Evolutionary conservation across 1,139 yeast genomes (phyloP).

Genomic region (Candida frijolesensis): DNA sequence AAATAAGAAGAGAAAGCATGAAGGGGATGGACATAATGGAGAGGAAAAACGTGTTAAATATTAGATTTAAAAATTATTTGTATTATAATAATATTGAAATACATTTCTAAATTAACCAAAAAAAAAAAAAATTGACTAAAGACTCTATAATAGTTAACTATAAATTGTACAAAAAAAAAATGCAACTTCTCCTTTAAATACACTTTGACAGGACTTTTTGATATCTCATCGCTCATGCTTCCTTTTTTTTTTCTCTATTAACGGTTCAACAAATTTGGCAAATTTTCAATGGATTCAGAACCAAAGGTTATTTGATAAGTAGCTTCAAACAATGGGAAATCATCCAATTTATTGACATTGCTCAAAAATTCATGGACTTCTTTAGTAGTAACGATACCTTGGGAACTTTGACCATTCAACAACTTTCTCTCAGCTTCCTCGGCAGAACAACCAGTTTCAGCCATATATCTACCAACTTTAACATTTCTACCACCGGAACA

Average conservation of each 20-base stretch:
- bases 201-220: neutral
- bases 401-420: constrained; percentile 92
- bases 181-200: neutral
- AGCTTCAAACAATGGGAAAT: constrained; percentile 87
- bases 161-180: neutral
- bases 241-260: too few species aligned
- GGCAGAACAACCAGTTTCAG: constrained; percentile 69
- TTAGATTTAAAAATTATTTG: neutral
- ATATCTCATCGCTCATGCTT: too few species aligned
- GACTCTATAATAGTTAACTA: constrained; percentile 1
- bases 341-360: constrained; percentile 58
- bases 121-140: neutral
- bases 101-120: neutral
- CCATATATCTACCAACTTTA: constrained; percentile 80
- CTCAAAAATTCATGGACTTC: constrained; percentile 86
- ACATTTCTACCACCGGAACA: constrained; percentile 97
- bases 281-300: constrained; percentile 60
- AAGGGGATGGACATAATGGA: constrained; percentile 3
- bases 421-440: constrained; percentile 78
- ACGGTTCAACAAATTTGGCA: constrained; percentile 64
- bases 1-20: constrained; percentile 23
- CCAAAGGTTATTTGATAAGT: constrained; percentile 82
- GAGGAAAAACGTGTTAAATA: constrained; percentile 10
- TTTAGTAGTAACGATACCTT: constrained; percentile 84
- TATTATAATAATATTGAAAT: neutral